Evolutionary conservation across 768 basidiomycete genomes (phyloP), one percentile per base, ranked within the genome.

Genomic region (Trametes maxima): DNA sequence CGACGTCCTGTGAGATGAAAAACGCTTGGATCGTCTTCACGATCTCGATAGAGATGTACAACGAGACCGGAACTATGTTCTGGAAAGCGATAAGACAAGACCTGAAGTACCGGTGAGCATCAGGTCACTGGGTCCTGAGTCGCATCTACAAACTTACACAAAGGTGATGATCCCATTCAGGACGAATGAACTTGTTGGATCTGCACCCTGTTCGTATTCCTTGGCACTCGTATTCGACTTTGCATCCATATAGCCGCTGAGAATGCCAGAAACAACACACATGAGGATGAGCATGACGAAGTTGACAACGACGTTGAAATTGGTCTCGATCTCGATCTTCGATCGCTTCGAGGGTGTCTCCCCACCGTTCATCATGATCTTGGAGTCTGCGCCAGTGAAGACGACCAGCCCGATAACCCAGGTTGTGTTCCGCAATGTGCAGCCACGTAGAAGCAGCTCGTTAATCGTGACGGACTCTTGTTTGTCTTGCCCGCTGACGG

Each of bases 301-400:
- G 74, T 98, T 98, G 78, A 97, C 90, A 52, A 95, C 77, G 65
- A 98, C 96, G 70, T 98, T 98, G 80, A 95, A 96, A 74, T 96
- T 98, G 10, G 96, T 98, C 80, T 98, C 96, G 77, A 87, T 91
- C 78, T 98, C 95, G 70, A 98, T 98, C 81, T 95, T 98, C 69
- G 89, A 92, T 60, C 93, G 89, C 71, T 98, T 98, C n/a, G 91
- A 94, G 0, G 95, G 95, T 1, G 94, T 98, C 14, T 88, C 89
- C 19, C 95, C 95, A 36, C 92, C 92, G 65, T 95, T 95, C 60
- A 94, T 76, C 85, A 93, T 91, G 67, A 94, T 94, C 81, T 92
- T 94, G 42, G 92, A 91, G 75, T 98, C 95, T 1, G 86, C 83
- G 40, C 95, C 95, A 0, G 95, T 98, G 75, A 94, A 98, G 24